phyloP scores from a whole-genome alignment of 345 rosid genomes.

The Geranium brycei region DNA sequence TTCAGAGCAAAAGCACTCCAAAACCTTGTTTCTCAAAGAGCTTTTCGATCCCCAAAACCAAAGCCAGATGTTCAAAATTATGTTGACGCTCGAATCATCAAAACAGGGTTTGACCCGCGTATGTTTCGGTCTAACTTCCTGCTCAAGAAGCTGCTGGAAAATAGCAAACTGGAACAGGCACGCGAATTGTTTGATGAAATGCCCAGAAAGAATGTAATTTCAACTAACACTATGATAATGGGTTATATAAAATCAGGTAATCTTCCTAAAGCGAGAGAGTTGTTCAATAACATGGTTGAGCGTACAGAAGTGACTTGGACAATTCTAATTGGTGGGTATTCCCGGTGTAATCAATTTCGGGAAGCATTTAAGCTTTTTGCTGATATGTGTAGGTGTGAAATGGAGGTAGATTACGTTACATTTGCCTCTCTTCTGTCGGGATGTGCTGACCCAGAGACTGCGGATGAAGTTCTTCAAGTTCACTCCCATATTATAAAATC shows the following conservation, averaged over 20 bases:
- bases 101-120: conserved; percentile 59
- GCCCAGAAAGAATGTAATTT: conserved; percentile 53
- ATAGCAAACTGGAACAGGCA: conserved; percentile 40
- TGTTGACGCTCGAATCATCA: conserved; percentile 57
- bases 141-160: conserved; percentile 17
- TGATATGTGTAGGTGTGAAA: conserved; percentile 34
- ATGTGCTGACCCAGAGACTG: conserved; percentile 21
- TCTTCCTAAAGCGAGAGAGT: conserved; percentile 32
- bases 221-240: conserved; percentile 50
- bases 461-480: conserved; percentile 31
- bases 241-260: conserved; percentile 49
- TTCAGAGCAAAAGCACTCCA: too few relatives aligned
- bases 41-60: conserved; percentile 3
- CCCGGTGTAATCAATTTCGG: conserved; percentile 21
- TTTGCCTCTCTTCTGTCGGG: conserved; percentile 62
- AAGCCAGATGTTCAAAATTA: conserved; percentile 9
- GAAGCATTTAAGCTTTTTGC: conserved; percentile 52
- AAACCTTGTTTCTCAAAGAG: too few relatives aligned
- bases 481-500: conserved; percentile 43
- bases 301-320: conserved; percentile 74
- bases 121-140: conserved; percentile 52
- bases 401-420: conserved; percentile 54
- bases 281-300: conserved; percentile 41
- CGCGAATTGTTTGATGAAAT: conserved; percentile 68
- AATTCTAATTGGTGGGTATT: conserved; percentile 65